Conservation (phyloP, 805 yeast species). For the Vanderwaltozyma yarrowii region DNA sequence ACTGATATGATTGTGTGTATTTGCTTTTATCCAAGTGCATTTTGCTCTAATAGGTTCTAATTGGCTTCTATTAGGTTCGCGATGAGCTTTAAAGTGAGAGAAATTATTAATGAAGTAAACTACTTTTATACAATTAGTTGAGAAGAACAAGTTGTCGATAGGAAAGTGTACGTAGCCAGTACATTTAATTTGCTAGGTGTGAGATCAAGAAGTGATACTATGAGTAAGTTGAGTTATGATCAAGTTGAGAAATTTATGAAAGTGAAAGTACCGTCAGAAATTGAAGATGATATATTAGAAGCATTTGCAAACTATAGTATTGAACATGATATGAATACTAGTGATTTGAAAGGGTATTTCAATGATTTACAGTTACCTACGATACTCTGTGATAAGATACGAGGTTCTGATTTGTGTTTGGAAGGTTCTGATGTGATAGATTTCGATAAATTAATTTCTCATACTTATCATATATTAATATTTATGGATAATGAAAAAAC, state of each 20-base stretch:
- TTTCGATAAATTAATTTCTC: slow-evolving; percentile 35
- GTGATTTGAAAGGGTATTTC: slow-evolving; percentile 25
- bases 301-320: slow-evolving; percentile 33
- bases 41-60: too few species aligned
- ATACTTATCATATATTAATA: slow-evolving; percentile 33
- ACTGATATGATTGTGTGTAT: too few species aligned
- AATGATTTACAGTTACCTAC: slow-evolving; percentile 25
- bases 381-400: slow-evolving; percentile 23
- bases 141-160: too few species aligned
- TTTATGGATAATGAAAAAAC: slow-evolving; percentile 30
- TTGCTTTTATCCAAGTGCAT: too few species aligned
- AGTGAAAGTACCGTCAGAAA: slow-evolving; percentile 30
- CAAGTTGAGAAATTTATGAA: slow-evolving; percentile 25
- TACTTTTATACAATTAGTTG: too few species aligned
- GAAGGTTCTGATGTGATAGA: slow-evolving; percentile 38
- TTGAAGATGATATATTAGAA: slow-evolving; percentile 38
- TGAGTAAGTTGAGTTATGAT: slow-evolving; percentile 7
- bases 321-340: slow-evolving; percentile 32
- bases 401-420: slow-evolving; percentile 24
- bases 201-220: neutral
- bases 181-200: too few species aligned
- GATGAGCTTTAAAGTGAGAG: too few species aligned
- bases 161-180: too few species aligned
- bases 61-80: too few species aligned
- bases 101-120: too few species aligned